Conservation (phyloP, 768 basidiomycete species). For the Auricularia cornea region DNA sequence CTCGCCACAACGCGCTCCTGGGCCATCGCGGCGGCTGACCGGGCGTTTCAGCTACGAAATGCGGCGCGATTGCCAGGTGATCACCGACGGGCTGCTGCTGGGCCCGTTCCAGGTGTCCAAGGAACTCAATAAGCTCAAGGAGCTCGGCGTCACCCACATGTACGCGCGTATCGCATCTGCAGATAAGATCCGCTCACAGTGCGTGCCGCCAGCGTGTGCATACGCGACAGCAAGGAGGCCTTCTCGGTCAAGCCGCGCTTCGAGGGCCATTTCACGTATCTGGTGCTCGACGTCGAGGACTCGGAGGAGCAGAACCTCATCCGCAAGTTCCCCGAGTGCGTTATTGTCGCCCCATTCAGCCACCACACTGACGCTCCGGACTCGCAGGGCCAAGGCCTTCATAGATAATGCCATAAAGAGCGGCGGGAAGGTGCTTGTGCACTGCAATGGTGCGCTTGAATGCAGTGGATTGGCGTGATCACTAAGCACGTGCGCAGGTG, state of each 20-base stretch:
- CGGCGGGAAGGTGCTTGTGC: conserved; percentile 74
- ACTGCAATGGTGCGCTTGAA: conserved; percentile 65
- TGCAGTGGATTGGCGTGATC: background rate
- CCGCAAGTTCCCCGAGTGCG: conserved; percentile 76
- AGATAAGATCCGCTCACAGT: background rate
- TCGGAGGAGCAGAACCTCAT: conserved; percentile 94
- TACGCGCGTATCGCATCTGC: conserved; percentile 22
- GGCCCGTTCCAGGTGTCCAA: conserved; percentile 89
- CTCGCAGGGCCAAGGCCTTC: conserved; percentile 59
- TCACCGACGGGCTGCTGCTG: conserved; percentile 70
- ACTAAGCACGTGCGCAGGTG: conserved; percentile 39
- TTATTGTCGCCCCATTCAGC: conserved; percentile 7
- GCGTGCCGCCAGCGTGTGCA: conserved; percentile 57
- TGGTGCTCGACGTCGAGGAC: conserved; percentile 81
- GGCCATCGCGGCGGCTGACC: background rate
- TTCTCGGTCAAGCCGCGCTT: conserved; percentile 86
- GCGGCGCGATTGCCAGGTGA: conserved; percentile 92
- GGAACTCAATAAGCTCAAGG: conserved; percentile 57
- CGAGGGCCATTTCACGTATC: conserved; percentile 66
- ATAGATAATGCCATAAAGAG: conserved; percentile 59
- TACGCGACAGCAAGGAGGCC: conserved; percentile 82
- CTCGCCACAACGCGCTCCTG: background rate
- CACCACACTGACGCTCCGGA: conserved; percentile 1
- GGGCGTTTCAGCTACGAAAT: conserved; percentile 67
- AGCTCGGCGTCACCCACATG: conserved; percentile 78